Conservation (phyloP, 768 basidiomycete genomes). For the Naematelia aurantialba region DNA sequence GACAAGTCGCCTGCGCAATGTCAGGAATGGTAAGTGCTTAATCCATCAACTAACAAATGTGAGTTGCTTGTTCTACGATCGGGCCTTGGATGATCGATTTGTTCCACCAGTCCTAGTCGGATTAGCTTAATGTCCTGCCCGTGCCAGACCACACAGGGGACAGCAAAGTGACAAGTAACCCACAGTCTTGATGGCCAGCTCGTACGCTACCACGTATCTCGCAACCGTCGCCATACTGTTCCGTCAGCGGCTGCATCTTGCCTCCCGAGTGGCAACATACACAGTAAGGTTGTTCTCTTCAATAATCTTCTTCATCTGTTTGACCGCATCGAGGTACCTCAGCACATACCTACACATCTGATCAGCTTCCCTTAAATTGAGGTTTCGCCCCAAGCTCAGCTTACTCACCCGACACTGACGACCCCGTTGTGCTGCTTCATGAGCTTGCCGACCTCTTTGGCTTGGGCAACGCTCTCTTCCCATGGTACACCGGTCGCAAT, state of each 20-base stretch:
- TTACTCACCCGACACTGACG: conserved; percentile 68
- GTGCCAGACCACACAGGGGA: not conserved
- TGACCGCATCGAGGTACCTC: conserved; percentile 83
- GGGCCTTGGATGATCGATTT: conserved; percentile 44
- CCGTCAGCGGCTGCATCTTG: not conserved
- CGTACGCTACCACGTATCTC: conserved; percentile 34
- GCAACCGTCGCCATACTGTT: conserved; percentile 40
- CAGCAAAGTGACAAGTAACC: conserved; percentile 4
- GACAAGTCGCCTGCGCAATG: conserved; percentile 62
- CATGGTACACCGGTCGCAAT: conserved; percentile 67
- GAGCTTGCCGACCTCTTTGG: conserved; percentile 65
- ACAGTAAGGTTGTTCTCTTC: conserved; percentile 87
- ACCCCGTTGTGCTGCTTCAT: conserved; percentile 65
- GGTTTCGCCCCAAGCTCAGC: not conserved
- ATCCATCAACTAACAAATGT: conserved; percentile 64
- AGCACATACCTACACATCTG: conserved; percentile 62
- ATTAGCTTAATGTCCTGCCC: not conserved
- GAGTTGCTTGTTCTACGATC: conserved; percentile 60
- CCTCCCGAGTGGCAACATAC: conserved; percentile 13
- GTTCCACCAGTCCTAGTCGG: conserved; percentile 49
- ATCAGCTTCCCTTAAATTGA: not conserved
- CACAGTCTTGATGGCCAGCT: conserved; percentile 35
- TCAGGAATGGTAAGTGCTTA: not conserved
- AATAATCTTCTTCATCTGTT: conserved; percentile 92
- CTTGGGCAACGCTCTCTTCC: conserved; percentile 54